phyloP scores from a whole-genome alignment of 768 basidiomycete species.

The Leccinum barrowsii region DNA sequence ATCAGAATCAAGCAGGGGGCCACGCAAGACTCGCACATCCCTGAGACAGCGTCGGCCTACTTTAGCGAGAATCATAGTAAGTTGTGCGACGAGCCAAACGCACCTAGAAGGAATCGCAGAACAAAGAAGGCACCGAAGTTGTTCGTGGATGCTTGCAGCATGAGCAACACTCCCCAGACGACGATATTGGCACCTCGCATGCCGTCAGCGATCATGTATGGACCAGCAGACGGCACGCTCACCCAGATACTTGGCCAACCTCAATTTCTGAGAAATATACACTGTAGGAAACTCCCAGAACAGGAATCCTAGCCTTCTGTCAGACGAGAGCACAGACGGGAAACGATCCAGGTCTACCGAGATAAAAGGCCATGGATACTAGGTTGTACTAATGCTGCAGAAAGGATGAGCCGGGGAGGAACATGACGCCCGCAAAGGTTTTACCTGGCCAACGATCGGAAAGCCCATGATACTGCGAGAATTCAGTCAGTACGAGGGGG shows the following conservation, averaged over 20 bases:
- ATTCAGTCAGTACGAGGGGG: conserved; percentile 1
- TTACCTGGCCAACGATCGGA: conserved; percentile 58
- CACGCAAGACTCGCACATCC: conserved; percentile 67
- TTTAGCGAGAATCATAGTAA: not conserved
- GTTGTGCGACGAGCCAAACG: not conserved
- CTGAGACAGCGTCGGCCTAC: conserved; percentile 26
- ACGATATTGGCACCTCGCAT: conserved; percentile 31
- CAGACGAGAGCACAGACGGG: not conserved
- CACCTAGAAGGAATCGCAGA: conserved; percentile 59
- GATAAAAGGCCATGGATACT: conserved; percentile 61
- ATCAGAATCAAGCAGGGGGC: conserved; percentile 60
- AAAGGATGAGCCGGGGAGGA: not conserved
- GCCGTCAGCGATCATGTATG: not conserved
- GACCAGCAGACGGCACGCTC: conserved; percentile 2
- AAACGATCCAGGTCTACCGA: conserved; percentile 36
- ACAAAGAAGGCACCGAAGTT: conserved; percentile 63
- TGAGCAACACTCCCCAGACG: too few relatives aligned
- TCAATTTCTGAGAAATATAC: conserved; percentile 59
- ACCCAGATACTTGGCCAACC: conserved; percentile 63
- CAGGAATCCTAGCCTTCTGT: conserved; percentile 41
- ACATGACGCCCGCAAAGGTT: not conserved
- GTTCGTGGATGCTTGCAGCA: conserved; percentile 34
- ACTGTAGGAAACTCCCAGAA: conserved; percentile 65
- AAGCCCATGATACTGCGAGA: conserved; percentile 57
- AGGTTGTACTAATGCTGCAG: conserved; percentile 54